Percentiles rank a stretch among this genome's conserved stretches.
phyloP scores from a whole-genome alignment of 1,139 yeast genomes.

The Saccharomyces hybrid region DNA sequence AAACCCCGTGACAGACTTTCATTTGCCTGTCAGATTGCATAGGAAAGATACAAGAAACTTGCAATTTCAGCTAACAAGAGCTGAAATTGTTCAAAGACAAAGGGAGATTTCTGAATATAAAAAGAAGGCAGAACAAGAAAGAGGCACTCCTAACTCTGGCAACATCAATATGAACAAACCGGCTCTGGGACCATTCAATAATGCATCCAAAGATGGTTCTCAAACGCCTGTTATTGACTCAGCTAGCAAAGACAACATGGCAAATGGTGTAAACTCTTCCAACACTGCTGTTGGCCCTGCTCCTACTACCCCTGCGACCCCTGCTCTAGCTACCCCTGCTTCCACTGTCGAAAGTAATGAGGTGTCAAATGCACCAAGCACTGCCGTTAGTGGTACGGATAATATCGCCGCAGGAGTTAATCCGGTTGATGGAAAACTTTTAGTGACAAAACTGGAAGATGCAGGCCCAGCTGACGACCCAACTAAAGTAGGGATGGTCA shows the following conservation, averaged over 20 bases:
- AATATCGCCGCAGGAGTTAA: background rate
- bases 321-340: slow-evolving; percentile 4
- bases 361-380: slow-evolving; percentile 5
- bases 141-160: background rate
- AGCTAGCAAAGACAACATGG: slow-evolving; percentile 2
- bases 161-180: slow-evolving; percentile 1
- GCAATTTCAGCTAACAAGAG: slow-evolving; percentile 71
- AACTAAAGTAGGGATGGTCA: slow-evolving; percentile 34
- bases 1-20: slow-evolving; percentile 63
- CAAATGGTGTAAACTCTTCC: background rate
- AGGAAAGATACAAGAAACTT: slow-evolving; percentile 87
- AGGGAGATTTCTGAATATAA: slow-evolving; percentile 35
- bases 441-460: slow-evolving; percentile 27
- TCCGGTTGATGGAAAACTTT: slow-evolving; percentile 9
- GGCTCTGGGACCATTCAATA: background rate
- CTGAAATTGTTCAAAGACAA: slow-evolving; percentile 48
- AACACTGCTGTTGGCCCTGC: slow-evolving; percentile 2
- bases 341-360: slow-evolving; percentile 4
- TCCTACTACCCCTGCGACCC: background rate
- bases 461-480: slow-evolving; percentile 32
- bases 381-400: slow-evolving; percentile 5
- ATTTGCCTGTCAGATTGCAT: slow-evolving; percentile 76
- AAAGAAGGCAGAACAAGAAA: slow-evolving; percentile 26
- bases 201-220: background rate
- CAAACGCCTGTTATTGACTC: background rate